Evolutionary conservation across 108 stramenopile genomes (phyloP), one percentile per base, ranked within the genome.

Genomic region (Fragilariopsis cylindrus): DNA sequence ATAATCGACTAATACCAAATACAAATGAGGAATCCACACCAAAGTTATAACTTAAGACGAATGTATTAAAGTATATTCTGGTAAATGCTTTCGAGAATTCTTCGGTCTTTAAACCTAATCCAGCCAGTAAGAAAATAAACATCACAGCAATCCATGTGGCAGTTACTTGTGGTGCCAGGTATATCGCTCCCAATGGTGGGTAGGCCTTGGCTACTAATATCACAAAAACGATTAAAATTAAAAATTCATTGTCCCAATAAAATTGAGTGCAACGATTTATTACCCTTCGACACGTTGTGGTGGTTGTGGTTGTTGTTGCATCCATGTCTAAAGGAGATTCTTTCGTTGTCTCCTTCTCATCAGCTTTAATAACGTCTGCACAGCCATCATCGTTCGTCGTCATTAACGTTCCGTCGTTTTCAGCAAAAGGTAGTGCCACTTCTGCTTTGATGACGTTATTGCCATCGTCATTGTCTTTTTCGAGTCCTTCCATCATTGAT

Each of bases 61-160:
- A 88, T 9, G 74, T 46, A 71, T 96, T 96, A 81, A 96, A 96
- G 5, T 47, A 60, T 3, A 87, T 56, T 60, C 82, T 72, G 57
- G 82, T 69, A 15, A 93, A 85, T 1, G 96, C 93, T 43, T 90
- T 93, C n/a, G 75, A 18, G 57, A 96, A 82, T 82, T 94, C 93
- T 60, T 88, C 87, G 9, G 93, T 92, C 72, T 90, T 89, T 44
- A 96, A 76, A 2, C 83, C 83, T 76, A 94, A 77, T 44, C 93
- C 93, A 8, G 90, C 82, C 45, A 94, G 53, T 46, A 90, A 76
- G 63, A 96, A 96, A 57, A 94, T 94, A 73, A 92, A 78, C 15
- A 90, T 74, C 7, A 94, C 93, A 3, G 83, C 85, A 48, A 94
- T 82, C 89, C 90, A 93, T 11, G 88, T 88, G 7, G 92, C 82